These are phyloP conservation scores for Dianthus caryophyllus DNA, from an alignment of 148 eudicot genomes.

Conservation along the genomic window DNA sequence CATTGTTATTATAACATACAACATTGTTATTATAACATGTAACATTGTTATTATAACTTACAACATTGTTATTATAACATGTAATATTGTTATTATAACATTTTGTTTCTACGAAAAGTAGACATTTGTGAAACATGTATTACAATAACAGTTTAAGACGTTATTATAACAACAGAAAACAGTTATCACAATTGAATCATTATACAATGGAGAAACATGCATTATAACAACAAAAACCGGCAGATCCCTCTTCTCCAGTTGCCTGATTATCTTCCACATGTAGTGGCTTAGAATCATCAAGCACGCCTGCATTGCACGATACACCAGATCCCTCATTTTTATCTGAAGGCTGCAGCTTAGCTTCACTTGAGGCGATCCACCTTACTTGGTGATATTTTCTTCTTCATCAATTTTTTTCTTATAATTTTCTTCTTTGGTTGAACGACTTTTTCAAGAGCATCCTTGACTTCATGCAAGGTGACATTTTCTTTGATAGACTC, in stretches of 20 bases:
- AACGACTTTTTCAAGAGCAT: slow-evolving; percentile 5
- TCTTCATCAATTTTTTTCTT: slow-evolving; percentile 25
- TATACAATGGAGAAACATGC: no score
- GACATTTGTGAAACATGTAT: no score
- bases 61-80: no score
- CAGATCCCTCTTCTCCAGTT: not conserved
- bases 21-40: no score
- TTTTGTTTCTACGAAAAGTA: no score
- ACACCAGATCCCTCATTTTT: slow-evolving; percentile 15
- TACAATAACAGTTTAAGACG: no score
- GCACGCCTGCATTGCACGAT: slow-evolving; percentile 19
- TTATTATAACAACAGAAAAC: no score
- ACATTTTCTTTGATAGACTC: slow-evolving; percentile 11
- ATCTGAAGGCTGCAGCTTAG: slow-evolving; percentile 4
- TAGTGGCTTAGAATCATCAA: slow-evolving; percentile 14
- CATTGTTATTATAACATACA: no score
- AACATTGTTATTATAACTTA: no score
- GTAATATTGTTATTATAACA: no score
- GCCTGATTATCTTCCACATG: not conserved
- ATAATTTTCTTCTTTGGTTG: slow-evolving; percentile 21
- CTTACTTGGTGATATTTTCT: slow-evolving; percentile 15
- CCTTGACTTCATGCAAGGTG: slow-evolving; percentile 12
- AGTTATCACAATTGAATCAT: no score
- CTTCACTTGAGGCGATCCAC: slow-evolving; percentile 11
- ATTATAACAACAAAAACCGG: no score